Percentiles rank a stretch among this genome's conserved stretches.
These are phyloP conservation scores for Parastagonospora avenae DNA, from an alignment of 2,329 filamentous ascomycete species.

Conservation along the genomic window DNA sequence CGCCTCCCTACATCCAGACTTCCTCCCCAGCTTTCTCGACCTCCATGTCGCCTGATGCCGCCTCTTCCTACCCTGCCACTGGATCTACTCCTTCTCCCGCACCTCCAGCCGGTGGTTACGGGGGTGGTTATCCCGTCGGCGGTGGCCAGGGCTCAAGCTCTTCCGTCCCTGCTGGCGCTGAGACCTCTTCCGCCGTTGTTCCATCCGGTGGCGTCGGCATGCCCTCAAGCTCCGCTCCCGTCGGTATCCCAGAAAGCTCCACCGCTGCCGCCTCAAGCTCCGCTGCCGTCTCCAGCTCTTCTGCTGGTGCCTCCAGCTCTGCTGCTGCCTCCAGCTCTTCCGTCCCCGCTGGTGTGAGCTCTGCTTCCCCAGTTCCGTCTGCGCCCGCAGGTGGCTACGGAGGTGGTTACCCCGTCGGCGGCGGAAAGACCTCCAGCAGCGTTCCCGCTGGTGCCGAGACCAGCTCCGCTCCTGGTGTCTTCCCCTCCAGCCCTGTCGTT, in stretches of 20 bases:
- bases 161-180: not conserved
- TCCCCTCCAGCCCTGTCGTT: slow-evolving; percentile 1
- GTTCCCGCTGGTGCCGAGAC: slow-evolving; percentile 9
- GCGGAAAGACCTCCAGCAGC: slow-evolving; percentile 7
- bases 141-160: not conserved
- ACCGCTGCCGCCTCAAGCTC: not conserved
- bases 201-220: no score
- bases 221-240: no score
- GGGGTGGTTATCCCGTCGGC: not conserved
- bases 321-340: not conserved
- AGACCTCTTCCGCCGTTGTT: not conserved
- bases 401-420: slow-evolving; percentile 3
- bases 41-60: slow-evolving; percentile 10
- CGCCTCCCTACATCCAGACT: slow-evolving; percentile 11
- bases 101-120: not conserved
- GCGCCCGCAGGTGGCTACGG: slow-evolving; percentile 14
- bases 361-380: slow-evolving; percentile 2
- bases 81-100: not conserved
- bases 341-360: not conserved
- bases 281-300: no score
- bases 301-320: no score
- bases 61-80: slow-evolving; percentile 10
- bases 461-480: slow-evolving; percentile 6
- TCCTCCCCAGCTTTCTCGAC: slow-evolving; percentile 9
- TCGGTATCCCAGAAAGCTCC: no score